phyloP scores from a whole-genome alignment of 495 filamentous ascomycete genomes.

The Aspergillus carlsbadensis region DNA sequence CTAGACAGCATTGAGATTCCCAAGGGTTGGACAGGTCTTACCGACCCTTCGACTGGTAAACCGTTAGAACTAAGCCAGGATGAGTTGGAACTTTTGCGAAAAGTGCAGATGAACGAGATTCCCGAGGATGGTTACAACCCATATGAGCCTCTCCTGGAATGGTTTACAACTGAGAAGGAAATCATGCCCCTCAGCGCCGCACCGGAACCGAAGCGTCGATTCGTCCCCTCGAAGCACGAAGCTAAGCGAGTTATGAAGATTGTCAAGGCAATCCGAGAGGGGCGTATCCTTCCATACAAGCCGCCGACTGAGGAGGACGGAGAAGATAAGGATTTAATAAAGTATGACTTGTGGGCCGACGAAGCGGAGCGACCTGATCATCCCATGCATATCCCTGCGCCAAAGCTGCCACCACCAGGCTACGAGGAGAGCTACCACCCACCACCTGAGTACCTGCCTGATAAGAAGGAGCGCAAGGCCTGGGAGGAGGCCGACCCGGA shows the following conservation, averaged over 20 bases:
- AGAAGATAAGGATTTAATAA: conserved; percentile 65
- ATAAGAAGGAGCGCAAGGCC: conserved; percentile 75
- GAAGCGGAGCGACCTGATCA: conserved; percentile 81
- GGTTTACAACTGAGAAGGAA: conserved; percentile 86
- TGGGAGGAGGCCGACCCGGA: conserved; percentile 90
- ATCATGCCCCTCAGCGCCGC: conserved; percentile 92
- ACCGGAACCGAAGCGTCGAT: conserved; percentile 93
- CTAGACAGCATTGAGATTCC: conserved; percentile 97
- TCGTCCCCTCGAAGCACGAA: conserved; percentile 97
- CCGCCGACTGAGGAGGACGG: conserved; percentile 72
- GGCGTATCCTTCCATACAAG: conserved; percentile 88
- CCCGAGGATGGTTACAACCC: conserved; percentile 86
- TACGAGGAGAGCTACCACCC: conserved; percentile 96
- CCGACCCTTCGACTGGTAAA: conserved; percentile 88
- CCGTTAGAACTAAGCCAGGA: conserved; percentile 83
- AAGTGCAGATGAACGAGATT: conserved; percentile 87
- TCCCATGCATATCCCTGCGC: conserved; percentile 93
- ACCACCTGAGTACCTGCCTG: conserved; percentile 91
- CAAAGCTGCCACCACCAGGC: conserved; percentile 88
- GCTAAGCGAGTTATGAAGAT: conserved; percentile 97
- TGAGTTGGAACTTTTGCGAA: conserved; percentile 83
- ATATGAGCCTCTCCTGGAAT: conserved; percentile 90
- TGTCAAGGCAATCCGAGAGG: conserved; percentile 91
- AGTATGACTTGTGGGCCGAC: conserved; percentile 94
- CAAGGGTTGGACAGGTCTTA: conserved; percentile 95